Conservation (phyloP, 768 basidiomycete species). For the Trametes villosa region DNA sequence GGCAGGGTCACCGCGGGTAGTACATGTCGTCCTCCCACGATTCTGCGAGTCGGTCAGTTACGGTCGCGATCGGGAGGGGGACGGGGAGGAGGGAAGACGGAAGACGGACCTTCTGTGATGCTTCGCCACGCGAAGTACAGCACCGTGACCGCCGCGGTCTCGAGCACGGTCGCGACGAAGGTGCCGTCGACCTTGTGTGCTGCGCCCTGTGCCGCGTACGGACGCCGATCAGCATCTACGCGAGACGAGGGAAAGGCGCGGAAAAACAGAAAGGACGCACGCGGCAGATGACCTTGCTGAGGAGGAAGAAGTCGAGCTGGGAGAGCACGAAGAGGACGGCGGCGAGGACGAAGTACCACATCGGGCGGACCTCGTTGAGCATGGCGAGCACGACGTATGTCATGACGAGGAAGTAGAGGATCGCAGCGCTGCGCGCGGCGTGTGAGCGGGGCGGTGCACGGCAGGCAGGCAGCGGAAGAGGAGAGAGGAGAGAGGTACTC, state of each 20-base stretch:
- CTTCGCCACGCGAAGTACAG: slow-evolving; percentile 84
- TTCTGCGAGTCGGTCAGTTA: slow-evolving; percentile 30
- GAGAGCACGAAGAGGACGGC: slow-evolving; percentile 77
- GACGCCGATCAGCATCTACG: background rate
- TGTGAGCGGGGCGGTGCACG: slow-evolving; percentile 8
- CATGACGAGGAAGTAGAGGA: slow-evolving; percentile 79
- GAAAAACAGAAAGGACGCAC: slow-evolving; percentile 41
- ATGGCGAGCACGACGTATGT: slow-evolving; percentile 75
- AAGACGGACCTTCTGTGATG: slow-evolving; percentile 87
- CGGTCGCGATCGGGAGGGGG: background rate
- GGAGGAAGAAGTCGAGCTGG: slow-evolving; percentile 84
- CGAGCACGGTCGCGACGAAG: slow-evolving; percentile 84
- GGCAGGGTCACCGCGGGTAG: slow-evolving; percentile 39
- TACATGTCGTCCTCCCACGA: slow-evolving; percentile 55
- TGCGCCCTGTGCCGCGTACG: slow-evolving; percentile 49
- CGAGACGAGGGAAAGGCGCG: background rate
- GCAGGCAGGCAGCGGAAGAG: background rate
- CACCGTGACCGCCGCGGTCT: slow-evolving; percentile 70
- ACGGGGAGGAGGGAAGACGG: background rate
- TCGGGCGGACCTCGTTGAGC: slow-evolving; percentile 79
- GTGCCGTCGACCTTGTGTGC: slow-evolving; percentile 79
- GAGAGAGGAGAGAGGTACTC: slow-evolving; percentile 36
- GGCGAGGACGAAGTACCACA: slow-evolving; percentile 76
- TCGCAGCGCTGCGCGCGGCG: slow-evolving; percentile 50
- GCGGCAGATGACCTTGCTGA: slow-evolving; percentile 76